These are phyloP conservation scores for Cardamine resedifolia DNA, from an alignment of 345 rosid genomes.

Conservation along the genomic window DNA sequence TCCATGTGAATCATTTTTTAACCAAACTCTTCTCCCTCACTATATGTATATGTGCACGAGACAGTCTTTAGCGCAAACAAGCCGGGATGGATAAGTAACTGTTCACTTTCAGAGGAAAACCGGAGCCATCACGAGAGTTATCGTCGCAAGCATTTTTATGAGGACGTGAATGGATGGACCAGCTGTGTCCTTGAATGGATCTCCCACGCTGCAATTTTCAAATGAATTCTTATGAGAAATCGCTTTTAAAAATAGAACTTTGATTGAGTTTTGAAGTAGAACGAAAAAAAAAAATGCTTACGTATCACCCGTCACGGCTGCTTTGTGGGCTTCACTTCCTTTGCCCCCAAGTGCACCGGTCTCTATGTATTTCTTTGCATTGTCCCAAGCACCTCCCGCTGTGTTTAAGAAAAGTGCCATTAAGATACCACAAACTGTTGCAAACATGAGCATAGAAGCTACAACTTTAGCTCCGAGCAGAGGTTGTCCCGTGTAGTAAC, in stretches of 20 bases:
- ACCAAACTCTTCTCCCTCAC: conserved; percentile 26
- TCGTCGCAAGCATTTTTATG: conserved; percentile 77
- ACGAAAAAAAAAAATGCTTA: conserved; percentile 42
- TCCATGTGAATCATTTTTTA: conserved; percentile 20
- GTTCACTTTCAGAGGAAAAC: conserved; percentile 53
- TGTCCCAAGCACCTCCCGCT: conserved; percentile 99
- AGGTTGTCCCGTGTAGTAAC: conserved; percentile 86
- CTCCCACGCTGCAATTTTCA: conserved; percentile 79
- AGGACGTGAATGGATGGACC: conserved; percentile 97
- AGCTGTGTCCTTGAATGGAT: conserved; percentile 96
- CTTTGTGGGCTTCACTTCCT: conserved; percentile 97
- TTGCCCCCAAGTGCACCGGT: conserved; percentile 98
- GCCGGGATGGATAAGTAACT: conserved; percentile 6
- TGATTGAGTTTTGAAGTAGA: background rate
- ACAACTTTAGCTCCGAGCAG: conserved; percentile 97
- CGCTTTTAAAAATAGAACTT: background rate
- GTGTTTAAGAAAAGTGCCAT: conserved; percentile 99
- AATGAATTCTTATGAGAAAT: conserved; percentile 1
- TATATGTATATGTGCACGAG: conserved; percentile 36
- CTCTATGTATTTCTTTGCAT: conserved; percentile 94
- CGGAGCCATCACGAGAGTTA: conserved; percentile 97
- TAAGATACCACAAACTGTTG: conserved; percentile 93
- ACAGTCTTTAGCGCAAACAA: conserved; percentile 1
- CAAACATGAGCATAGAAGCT: conserved; percentile 93
- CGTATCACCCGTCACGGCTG: conserved; percentile 98